phyloP scores from a whole-genome alignment of 768 basidiomycete genomes.

The Phylloporus sp. region DNA sequence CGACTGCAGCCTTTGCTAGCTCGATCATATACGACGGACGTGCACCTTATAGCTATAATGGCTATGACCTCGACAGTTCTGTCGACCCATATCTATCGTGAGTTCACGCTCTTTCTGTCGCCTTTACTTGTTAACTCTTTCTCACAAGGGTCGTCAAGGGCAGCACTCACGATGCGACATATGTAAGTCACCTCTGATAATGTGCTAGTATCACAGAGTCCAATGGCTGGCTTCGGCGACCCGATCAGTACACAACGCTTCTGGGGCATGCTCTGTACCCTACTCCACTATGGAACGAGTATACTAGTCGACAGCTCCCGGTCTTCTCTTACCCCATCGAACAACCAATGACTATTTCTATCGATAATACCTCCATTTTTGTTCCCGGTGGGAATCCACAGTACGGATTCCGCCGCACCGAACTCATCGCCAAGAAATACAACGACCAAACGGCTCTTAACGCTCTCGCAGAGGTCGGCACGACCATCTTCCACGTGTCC shows the following conservation, averaged over 20 bases:
- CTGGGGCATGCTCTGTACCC: constrained; percentile 35
- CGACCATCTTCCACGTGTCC: constrained; percentile 48
- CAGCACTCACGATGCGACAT: constrained; percentile 38
- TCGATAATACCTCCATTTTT: constrained; percentile 57
- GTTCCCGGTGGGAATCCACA: constrained; percentile 46
- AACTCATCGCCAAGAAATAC: constrained; percentile 48
- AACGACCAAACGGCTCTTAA: constrained; percentile 36
- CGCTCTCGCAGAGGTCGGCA: constrained; percentile 38
- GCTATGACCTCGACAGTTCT: constrained; percentile 42
- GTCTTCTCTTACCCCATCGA: constrained; percentile 33
- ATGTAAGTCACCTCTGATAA: constrained; percentile 30
- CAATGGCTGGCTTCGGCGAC: not conserved
- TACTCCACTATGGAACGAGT: constrained; percentile 47
- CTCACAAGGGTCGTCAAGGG: constrained; percentile 51
- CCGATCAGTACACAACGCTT: constrained; percentile 39
- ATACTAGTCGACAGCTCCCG: not conserved
- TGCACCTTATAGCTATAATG: constrained; percentile 40
- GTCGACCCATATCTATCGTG: constrained; percentile 53
- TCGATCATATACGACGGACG: constrained; percentile 51
- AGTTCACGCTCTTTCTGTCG: constrained; percentile 15
- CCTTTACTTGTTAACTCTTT: not conserved
- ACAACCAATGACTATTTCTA: constrained; percentile 47
- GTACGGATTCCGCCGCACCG: constrained; percentile 53
- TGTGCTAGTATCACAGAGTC: not conserved
- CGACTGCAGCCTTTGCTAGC: constrained; percentile 17